phyloP scores from a whole-genome alignment of 179 eudicot species.

The Amaranthus tricolor region DNA sequence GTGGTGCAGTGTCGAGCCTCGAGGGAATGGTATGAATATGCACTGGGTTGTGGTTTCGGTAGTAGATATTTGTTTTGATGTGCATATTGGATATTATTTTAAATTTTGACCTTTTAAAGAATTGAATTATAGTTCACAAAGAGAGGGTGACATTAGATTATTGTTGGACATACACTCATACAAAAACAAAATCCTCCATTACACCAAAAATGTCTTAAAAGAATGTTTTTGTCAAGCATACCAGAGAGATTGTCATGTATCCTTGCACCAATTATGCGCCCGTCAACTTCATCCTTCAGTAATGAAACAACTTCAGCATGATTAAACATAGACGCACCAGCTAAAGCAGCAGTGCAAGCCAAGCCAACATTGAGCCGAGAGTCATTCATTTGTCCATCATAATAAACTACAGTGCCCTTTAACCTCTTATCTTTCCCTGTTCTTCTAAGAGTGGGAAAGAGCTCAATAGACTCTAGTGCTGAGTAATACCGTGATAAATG shows the following conservation, averaged over 20 bases:
- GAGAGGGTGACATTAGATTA: not conserved
- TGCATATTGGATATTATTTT: no score
- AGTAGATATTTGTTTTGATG: no score
- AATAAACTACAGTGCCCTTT: slow-evolving; percentile 98
- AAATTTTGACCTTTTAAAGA: no score
- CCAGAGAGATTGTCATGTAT: slow-evolving; percentile 78
- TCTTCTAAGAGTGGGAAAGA: slow-evolving; percentile 87
- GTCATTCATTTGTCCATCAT: slow-evolving; percentile 98
- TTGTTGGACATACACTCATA: not conserved
- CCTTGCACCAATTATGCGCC: slow-evolving; percentile 76
- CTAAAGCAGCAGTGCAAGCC: slow-evolving; percentile 95
- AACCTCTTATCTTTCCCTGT: slow-evolving; percentile 59
- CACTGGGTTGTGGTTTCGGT: no score
- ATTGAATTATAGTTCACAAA: no score
- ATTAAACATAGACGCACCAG: slow-evolving; percentile 89
- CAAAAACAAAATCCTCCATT: not conserved
- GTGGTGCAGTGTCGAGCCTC: no score
- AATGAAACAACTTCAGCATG: slow-evolving; percentile 88
- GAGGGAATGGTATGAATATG: no score
- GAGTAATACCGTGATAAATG: slow-evolving; percentile 94
- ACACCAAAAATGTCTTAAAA: not conserved
- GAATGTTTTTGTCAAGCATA: slow-evolving; percentile 23
- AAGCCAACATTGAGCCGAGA: slow-evolving; percentile 85
- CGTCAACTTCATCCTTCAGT: slow-evolving; percentile 66
- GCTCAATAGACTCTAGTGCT: slow-evolving; percentile 74